These are phyloP conservation scores for Polygonum aviculare DNA, from an alignment of 148 eudicot genomes.

Conservation along the genomic window DNA sequence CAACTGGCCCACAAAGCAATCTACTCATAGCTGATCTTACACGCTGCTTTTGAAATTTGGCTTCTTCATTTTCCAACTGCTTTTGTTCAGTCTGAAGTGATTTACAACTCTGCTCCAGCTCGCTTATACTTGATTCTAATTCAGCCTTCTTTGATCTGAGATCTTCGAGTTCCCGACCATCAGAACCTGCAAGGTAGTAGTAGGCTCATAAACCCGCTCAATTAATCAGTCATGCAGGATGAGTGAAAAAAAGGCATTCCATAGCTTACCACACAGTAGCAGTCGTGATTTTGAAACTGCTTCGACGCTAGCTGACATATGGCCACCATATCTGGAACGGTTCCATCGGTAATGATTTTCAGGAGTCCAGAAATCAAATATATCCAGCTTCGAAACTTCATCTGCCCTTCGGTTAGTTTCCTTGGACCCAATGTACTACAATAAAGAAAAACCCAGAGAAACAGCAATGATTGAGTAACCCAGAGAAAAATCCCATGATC, in stretches of 20 bases:
- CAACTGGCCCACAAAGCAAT: neutral
- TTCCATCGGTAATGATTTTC: constrained; percentile 78
- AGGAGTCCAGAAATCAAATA: constrained; percentile 90
- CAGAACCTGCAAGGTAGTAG: constrained; percentile 43
- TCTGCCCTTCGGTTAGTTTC: constrained; percentile 76
- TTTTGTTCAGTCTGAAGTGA: constrained; percentile 39
- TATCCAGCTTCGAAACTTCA: constrained; percentile 47
- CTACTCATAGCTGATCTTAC: constrained; percentile 35
- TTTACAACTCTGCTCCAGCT: constrained; percentile 32
- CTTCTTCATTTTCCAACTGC: constrained; percentile 66
- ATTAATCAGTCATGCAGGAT: neutral
- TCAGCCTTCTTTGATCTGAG: constrained; percentile 40
- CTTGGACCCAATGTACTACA: constrained; percentile 71
- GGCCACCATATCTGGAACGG: constrained; percentile 73
- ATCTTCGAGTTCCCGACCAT: constrained; percentile 51
- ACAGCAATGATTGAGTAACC: neutral
- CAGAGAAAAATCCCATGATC: neutral
- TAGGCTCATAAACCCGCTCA: neutral
- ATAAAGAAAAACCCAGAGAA: constrained; percentile 10
- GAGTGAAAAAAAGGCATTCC: constrained; percentile 13
- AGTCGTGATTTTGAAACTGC: constrained; percentile 51
- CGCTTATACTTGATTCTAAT: constrained; percentile 41
- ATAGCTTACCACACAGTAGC: constrained; percentile 51
- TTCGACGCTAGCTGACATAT: constrained; percentile 70
- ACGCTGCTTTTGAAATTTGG: constrained; percentile 56